A percentile compares a stretch with the other conserved stretches of the same genome.
Conservation (phyloP, 441 rosid genomes). For the Macaranga tanarius region DNA sequence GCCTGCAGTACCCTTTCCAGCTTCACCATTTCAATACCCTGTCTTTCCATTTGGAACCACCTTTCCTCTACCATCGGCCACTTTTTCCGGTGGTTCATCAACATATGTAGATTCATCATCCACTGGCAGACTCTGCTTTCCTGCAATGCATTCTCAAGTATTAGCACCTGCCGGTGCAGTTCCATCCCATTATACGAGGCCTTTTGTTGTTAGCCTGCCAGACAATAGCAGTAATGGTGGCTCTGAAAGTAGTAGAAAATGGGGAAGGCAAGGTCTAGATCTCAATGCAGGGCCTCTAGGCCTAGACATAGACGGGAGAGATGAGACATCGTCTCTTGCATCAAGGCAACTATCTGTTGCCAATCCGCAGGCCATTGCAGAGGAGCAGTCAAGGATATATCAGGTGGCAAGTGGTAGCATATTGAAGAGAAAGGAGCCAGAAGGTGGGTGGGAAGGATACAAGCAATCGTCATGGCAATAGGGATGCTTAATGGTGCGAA, state of each 20-base stretch:
- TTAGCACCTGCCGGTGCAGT: slow-evolving; percentile 36
- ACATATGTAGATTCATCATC: slow-evolving; percentile 38
- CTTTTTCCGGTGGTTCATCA: slow-evolving; percentile 39
- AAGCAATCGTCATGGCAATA: slow-evolving; percentile 46
- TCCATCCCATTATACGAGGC: slow-evolving; percentile 38
- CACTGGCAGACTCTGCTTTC: slow-evolving; percentile 41
- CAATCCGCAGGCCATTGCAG: slow-evolving; percentile 30
- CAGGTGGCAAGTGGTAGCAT: slow-evolving; percentile 29
- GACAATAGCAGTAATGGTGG: slow-evolving; percentile 20
- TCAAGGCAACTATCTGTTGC: slow-evolving; percentile 35
- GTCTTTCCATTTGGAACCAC: slow-evolving; percentile 40
- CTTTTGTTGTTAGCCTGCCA: slow-evolving; percentile 35
- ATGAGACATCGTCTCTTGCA: slow-evolving; percentile 27
- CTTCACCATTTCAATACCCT: slow-evolving; percentile 43
- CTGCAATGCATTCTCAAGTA: slow-evolving; percentile 36
- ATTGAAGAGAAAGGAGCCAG: slow-evolving; percentile 51
- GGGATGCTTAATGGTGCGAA: slow-evolving; percentile 22
- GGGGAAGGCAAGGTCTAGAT: slow-evolving; percentile 42
- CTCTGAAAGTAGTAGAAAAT: slow-evolving; percentile 36
- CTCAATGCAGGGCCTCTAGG: slow-evolving; percentile 49
- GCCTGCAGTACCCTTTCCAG: slow-evolving; percentile 39
- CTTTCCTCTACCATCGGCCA: slow-evolving; percentile 35
- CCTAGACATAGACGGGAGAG: slow-evolving; percentile 36
- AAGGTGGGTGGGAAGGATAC: slow-evolving; percentile 47
- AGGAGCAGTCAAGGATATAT: slow-evolving; percentile 41